Conservation (phyloP, 192 early-diverging fungal species). For the Chytriomyces sp. region DNA sequence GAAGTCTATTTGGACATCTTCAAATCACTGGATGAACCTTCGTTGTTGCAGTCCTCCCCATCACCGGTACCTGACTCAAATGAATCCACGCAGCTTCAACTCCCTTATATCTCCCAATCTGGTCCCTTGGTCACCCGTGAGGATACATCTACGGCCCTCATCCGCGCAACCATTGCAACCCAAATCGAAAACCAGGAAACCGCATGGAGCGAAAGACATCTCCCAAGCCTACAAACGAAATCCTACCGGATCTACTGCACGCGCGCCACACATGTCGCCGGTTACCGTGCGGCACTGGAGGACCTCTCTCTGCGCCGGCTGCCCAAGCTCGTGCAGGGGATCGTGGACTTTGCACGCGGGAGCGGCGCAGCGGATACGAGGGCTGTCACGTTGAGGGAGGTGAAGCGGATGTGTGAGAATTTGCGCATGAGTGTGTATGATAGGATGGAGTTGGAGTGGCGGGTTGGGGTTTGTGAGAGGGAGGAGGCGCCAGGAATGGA, state of each 20-base stretch:
- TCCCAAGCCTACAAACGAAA: too few species aligned
- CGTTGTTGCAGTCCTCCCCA: not conserved
- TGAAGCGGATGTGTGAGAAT: slow-evolving; percentile 3
- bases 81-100: not conserved
- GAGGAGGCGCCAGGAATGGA: not conserved
- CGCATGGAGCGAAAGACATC: not conserved
- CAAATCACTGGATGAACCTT: not conserved
- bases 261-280: not conserved
- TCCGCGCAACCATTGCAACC: not conserved
- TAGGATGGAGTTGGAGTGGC: slow-evolving; percentile 8
- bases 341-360: not conserved
- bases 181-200: not conserved
- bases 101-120: not conserved
- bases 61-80: not conserved
- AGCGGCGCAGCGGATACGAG: too few species aligned
- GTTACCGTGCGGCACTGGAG: not conserved
- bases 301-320: not conserved
- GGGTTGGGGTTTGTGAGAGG: not conserved
- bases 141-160: not conserved
- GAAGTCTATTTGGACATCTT: not conserved
- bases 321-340: not conserved
- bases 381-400: too few species aligned
- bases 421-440: not conserved
- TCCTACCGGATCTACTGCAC: not conserved
- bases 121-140: not conserved